A percentile compares a stretch with the other conserved stretches of the same genome.
phyloP scores from a whole-genome alignment of 345 rosid species.

The Gossypium thurberi region DNA sequence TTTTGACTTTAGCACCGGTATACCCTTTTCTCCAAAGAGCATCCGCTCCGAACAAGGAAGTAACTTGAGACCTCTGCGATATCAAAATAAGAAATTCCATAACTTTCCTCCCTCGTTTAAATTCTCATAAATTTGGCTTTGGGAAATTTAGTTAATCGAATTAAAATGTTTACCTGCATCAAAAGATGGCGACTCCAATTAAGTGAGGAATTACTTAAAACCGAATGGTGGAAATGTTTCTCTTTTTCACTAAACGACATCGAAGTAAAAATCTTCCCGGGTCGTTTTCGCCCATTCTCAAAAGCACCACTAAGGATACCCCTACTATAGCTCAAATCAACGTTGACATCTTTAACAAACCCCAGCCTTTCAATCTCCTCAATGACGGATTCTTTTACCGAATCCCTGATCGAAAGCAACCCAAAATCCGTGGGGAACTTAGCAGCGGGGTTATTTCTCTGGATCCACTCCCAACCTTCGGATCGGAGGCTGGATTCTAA shows the following conservation, averaged over 20 bases:
- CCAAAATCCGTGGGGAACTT: conserved; percentile 82
- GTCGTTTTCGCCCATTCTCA: conserved; percentile 60
- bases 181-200: conserved; percentile 74
- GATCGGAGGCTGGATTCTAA: conserved; percentile 47
- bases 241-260: conserved; percentile 68
- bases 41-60: conserved; percentile 94
- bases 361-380: conserved; percentile 52
- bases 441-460: conserved; percentile 68
- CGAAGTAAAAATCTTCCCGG: conserved; percentile 79
- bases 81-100: conserved; percentile 3
- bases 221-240: conserved; percentile 24
- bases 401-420: conserved; percentile 52
- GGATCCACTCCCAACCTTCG: conserved; percentile 85
- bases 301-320: conserved; percentile 55
- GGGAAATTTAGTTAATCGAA: neutral
- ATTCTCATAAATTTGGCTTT: neutral
- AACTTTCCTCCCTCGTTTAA: neutral
- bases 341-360: conserved; percentile 70
- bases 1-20: conserved; percentile 88
- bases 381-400: conserved; percentile 35
- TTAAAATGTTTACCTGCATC: conserved; percentile 40
- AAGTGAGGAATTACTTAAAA: conserved; percentile 54
- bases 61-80: conserved; percentile 74
- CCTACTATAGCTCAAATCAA: conserved; percentile 62
- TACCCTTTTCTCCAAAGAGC: conserved; percentile 85